These are phyloP conservation scores for Pseudocercospora vitis DNA, from an alignment of 2,329 filamentous ascomycete genomes.

Conservation along the genomic window DNA sequence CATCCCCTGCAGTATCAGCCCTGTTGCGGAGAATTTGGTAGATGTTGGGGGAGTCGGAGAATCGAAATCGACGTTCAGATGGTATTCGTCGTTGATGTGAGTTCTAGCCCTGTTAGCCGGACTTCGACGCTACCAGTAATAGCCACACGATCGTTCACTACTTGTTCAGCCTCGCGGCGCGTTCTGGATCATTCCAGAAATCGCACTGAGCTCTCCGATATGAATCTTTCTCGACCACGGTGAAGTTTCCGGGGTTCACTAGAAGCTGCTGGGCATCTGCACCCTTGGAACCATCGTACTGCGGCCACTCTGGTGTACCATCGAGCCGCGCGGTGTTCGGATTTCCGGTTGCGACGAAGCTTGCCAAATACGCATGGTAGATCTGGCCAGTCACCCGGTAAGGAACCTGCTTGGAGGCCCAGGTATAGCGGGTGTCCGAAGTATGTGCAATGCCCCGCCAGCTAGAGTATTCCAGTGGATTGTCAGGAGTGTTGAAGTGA, in stretches of 20 bases:
- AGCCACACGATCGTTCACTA: neutral
- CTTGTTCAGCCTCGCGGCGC: constrained; percentile 14
- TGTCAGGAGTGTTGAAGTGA: constrained; percentile 19
- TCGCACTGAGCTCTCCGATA: constrained; percentile 19
- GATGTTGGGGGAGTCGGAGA: too few relatives aligned
- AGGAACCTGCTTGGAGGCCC: constrained; percentile 15
- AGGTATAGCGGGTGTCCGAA: constrained; percentile 22
- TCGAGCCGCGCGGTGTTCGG: constrained; percentile 35
- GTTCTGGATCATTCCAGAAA: constrained; percentile 20
- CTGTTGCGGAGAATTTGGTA: too few relatives aligned
- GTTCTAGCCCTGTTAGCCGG: neutral
- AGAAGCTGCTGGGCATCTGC: constrained; percentile 18
- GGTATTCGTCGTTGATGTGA: too few relatives aligned
- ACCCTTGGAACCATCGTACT: constrained; percentile 28
- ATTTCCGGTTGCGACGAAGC: constrained; percentile 39
- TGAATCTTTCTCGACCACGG: constrained; percentile 17
- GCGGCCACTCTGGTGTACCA: constrained; percentile 35
- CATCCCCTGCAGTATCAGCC: too few relatives aligned
- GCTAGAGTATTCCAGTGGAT: constrained; percentile 8
- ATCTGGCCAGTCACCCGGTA: constrained; percentile 21
- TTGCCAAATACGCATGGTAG: constrained; percentile 40
- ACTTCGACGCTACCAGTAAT: neutral
- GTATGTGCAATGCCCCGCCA: constrained; percentile 21
- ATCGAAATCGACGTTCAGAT: too few relatives aligned
- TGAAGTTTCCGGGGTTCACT: constrained; percentile 17